Base-by-base conservation (phyloP, 2,329 filamentous ascomycete genomes). In the Ceratocystiopsis minuta region DNA sequence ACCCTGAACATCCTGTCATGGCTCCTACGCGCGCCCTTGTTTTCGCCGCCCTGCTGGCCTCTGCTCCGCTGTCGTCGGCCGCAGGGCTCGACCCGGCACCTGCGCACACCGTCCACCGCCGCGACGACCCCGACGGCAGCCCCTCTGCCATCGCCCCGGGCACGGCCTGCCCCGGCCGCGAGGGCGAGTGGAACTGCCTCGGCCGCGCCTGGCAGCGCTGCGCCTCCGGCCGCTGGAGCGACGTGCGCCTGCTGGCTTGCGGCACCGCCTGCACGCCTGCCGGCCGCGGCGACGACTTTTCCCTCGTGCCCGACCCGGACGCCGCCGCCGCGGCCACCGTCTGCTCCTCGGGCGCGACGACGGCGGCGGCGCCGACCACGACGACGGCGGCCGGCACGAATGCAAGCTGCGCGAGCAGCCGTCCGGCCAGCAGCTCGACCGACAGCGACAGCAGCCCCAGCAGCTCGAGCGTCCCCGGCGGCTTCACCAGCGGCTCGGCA, bases 181-280 rank as follows among this genome's bases (percentile, higher is more conserved):
- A 72, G 45, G 67, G 68, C n/a, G 60, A 63, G 46, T 72, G 68
- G 68, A 68, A 70, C 53, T 72, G 68, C 56, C 63, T 71, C 56
- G 59, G 57, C 1, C 54, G 48, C 16, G 58, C 56, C 32, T 72
- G 64, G 56, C 68, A 72, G 53, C 61, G 67, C 24, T 72, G 68
- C 49, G 65, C 63, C 3, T 53, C 57, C 11, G 66, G 67, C 2
- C 51, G 44, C 12, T 72, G 67, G 68, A 66, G 60, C 46, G 53
- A 46, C 1, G 57, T 59, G n/a, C 57, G 68, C 53, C 45, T 59
- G 34, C 61, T 60, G 44, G 59, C 67, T 0, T 52, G 53, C 6
- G 66, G 66, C 6, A 70, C 67, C 2, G 51, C 51, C n/a, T 71
- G 67, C 47, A 48, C 49, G 15, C 67, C 67, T 0, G 49, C 51